Evolutionary conservation across 2,329 filamentous ascomycete species (phyloP).

Genomic region (Phialophora chinensis): DNA sequence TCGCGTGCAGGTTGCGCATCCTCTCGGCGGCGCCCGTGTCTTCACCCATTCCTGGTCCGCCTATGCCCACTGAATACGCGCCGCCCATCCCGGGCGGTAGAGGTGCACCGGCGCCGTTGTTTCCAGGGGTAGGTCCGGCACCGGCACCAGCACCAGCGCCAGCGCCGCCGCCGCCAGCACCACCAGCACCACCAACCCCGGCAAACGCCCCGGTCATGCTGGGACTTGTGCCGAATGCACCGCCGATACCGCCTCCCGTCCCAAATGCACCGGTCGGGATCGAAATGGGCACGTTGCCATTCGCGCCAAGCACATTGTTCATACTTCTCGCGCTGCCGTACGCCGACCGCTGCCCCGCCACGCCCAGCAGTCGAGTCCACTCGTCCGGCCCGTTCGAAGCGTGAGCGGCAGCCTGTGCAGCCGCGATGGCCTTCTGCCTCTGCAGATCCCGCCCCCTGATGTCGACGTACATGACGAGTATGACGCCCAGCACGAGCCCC

Average conservation of each 20-base stretch:
- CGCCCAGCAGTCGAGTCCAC: neutral
- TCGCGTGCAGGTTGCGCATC: slow-evolving; percentile 11
- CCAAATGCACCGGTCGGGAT: neutral
- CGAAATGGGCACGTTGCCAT: neutral
- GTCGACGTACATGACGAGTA: slow-evolving; percentile 71
- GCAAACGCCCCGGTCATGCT: neutral
- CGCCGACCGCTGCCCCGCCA: neutral
- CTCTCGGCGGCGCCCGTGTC: neutral
- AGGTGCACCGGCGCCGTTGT: neutral
- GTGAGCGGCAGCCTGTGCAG: slow-evolving; percentile 12
- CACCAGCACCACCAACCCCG: too few relatives aligned
- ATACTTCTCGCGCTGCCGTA: slow-evolving; percentile 14
- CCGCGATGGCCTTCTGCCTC: slow-evolving; percentile 22
- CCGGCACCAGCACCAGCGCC: neutral
- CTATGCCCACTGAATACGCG: neutral
- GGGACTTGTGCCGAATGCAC: neutral
- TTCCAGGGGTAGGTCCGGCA: neutral
- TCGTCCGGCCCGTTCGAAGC: slow-evolving; percentile 9
- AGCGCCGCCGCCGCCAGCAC: too few relatives aligned
- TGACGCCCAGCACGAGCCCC: slow-evolving; percentile 68
- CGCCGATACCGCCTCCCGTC: neutral
- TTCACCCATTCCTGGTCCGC: neutral
- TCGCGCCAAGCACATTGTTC: neutral
- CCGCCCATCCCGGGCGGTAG: neutral
- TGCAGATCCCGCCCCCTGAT: slow-evolving; percentile 50